Evolutionary conservation across 208 protist genomes (phyloP).

Genomic region (Leishmania mexicana): DNA sequence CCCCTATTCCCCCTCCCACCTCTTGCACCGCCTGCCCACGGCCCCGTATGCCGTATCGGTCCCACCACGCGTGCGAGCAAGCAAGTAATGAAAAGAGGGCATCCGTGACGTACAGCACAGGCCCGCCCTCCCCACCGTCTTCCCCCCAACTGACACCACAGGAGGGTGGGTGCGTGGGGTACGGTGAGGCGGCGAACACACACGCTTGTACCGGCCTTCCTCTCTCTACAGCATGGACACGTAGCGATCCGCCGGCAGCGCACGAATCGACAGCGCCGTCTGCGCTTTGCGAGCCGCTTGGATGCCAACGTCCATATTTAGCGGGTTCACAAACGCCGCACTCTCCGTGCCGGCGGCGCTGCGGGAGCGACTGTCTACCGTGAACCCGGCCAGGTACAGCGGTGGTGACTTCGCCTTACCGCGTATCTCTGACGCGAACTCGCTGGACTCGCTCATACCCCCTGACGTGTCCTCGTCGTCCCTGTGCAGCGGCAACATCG

Average conservation of each 20-base stretch:
- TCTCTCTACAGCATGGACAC: slow-evolving; percentile 14
- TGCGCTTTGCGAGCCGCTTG: slow-evolving; percentile 11
- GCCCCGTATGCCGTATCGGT: not conserved
- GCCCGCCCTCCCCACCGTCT: not conserved
- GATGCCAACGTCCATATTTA: slow-evolving; percentile 21
- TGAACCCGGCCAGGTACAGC: not conserved
- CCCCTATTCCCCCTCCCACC: not conserved
- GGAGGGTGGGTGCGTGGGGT: not conserved
- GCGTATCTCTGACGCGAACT: not conserved
- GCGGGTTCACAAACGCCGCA: slow-evolving; percentile 18
- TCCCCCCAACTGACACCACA: no score
- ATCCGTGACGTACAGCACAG: not conserved
- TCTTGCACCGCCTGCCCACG: not conserved
- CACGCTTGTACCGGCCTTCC: not conserved
- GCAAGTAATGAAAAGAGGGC: not conserved
- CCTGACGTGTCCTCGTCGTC: slow-evolving; percentile 13
- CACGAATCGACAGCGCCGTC: not conserved
- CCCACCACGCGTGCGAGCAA: not conserved
- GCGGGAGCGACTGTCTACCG: not conserved
- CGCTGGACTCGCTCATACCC: slow-evolving; percentile 20
- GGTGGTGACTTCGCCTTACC: slow-evolving; percentile 4
- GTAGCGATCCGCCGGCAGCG: slow-evolving; percentile 27
- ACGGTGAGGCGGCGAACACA: not conserved
- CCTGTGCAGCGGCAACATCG: slow-evolving; percentile 12
- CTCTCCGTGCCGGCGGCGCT: slow-evolving; percentile 4